phyloP scores from a whole-genome alignment of 352 stramenopile genomes.

The Globisporangium alternatum region DNA sequence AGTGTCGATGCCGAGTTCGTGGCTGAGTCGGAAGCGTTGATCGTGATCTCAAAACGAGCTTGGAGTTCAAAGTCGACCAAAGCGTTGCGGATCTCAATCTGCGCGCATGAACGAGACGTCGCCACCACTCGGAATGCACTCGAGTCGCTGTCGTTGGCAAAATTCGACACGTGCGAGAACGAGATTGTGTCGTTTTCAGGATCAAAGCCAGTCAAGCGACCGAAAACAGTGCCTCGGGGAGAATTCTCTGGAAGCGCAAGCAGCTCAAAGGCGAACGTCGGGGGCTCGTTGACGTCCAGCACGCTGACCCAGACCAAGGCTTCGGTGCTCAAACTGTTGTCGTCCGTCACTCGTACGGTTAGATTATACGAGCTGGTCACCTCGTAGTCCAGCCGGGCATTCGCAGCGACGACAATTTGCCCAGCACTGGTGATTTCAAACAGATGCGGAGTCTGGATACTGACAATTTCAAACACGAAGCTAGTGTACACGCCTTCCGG shows the following conservation, averaged over 20 bases:
- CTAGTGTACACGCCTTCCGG: not conserved
- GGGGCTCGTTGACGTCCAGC: slow-evolving; percentile 33
- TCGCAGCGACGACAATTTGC: slow-evolving; percentile 5
- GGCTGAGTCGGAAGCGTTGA: slow-evolving; percentile 37
- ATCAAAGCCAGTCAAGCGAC: slow-evolving; percentile 33
- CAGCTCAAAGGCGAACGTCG: slow-evolving; percentile 13
- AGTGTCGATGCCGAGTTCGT: slow-evolving; percentile 23
- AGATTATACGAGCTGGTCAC: slow-evolving; percentile 14
- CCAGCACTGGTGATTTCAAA: slow-evolving; percentile 12
- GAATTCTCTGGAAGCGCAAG: slow-evolving; percentile 38
- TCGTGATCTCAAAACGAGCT: slow-evolving; percentile 28
- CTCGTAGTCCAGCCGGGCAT: slow-evolving; percentile 19
- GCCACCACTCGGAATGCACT: slow-evolving; percentile 39
- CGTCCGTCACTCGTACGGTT: slow-evolving; percentile 23
- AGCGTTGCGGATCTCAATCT: slow-evolving; percentile 41
- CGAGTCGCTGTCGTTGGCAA: slow-evolving; percentile 18
- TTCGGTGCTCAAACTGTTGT: slow-evolving; percentile 15
- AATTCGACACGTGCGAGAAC: slow-evolving; percentile 31
- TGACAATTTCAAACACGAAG: slow-evolving; percentile 11
- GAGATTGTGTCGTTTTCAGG: slow-evolving; percentile 49
- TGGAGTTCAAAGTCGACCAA: slow-evolving; percentile 40
- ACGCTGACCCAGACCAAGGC: slow-evolving; percentile 21
- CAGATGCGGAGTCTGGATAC: slow-evolving; percentile 1
- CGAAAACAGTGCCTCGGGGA: slow-evolving; percentile 37
- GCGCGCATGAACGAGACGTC: slow-evolving; percentile 28